Conservation (phyloP, 2,329 filamentous ascomycete genomes). For the Pyrenochaeta sp. region DNA sequence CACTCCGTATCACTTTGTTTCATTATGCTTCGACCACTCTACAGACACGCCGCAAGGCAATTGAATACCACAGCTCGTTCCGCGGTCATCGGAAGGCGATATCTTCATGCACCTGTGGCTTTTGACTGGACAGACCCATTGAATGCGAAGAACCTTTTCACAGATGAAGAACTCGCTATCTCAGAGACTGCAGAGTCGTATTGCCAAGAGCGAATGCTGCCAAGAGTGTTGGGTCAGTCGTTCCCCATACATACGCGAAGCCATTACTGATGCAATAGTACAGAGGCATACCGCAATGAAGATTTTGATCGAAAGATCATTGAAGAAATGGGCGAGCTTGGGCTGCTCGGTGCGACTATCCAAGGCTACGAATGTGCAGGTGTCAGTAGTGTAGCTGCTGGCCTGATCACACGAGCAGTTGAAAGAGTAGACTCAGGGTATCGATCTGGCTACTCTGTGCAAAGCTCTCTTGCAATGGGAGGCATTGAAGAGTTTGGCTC, state of each 20-base stretch:
- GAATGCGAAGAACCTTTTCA: constrained; percentile 75
- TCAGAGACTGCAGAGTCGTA: constrained; percentile 91
- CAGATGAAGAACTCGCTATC: constrained; percentile 90
- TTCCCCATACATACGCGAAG: neutral
- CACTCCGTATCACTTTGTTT: neutral
- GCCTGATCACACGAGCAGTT: constrained; percentile 87
- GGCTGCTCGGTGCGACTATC: constrained; percentile 86
- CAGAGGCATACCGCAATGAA: constrained; percentile 87
- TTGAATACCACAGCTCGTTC: constrained; percentile 38
- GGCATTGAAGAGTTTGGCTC: constrained; percentile 88
- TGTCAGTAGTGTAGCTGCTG: constrained; percentile 86
- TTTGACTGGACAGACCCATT: constrained; percentile 97
- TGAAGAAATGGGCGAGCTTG: constrained; percentile 90
- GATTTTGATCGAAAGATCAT: constrained; percentile 86
- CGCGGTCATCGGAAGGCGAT: constrained; percentile 47
- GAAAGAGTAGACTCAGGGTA: constrained; percentile 93
- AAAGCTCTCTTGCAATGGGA: constrained; percentile 92
- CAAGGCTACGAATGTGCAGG: constrained; percentile 89
- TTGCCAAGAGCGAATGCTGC: constrained; percentile 87
- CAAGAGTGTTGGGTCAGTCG: constrained; percentile 78
- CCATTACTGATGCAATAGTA: constrained; percentile 12
- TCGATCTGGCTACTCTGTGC: constrained; percentile 90
- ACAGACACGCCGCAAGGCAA: constrained; percentile 52
- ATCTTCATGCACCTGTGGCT: constrained; percentile 53
- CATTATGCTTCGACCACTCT: constrained; percentile 56